These are phyloP conservation scores for Colletotrichum phormii DNA, from an alignment of 2,329 filamentous ascomycete species.

Conservation along the genomic window DNA sequence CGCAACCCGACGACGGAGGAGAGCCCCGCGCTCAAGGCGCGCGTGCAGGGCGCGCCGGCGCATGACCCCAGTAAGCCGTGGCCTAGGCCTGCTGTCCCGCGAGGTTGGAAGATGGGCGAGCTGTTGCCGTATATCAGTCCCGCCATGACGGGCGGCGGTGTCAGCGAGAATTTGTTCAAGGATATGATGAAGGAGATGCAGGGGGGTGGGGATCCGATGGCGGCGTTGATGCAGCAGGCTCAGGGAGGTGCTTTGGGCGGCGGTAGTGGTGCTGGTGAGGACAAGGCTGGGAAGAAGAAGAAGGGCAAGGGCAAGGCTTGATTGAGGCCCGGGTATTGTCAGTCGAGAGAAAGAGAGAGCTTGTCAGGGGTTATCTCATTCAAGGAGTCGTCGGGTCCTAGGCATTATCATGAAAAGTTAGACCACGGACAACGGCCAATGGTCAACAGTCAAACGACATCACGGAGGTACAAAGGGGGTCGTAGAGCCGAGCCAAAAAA, in stretches of 20 bases:
- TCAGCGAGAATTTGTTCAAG: constrained; percentile 93
- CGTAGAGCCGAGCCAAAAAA: neutral
- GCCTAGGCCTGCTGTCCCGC: constrained; percentile 79
- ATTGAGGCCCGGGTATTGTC: constrained; percentile 10
- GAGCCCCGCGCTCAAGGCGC: constrained; percentile 74
- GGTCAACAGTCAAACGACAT: neutral
- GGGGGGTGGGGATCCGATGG: constrained; percentile 59
- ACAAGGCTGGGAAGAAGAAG: constrained; percentile 62
- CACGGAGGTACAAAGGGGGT: neutral
- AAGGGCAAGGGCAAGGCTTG: constrained; percentile 58
- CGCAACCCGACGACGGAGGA: constrained; percentile 81
- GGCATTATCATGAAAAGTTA: neutral
- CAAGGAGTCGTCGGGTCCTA: neutral
- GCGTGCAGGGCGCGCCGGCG: constrained; percentile 79
- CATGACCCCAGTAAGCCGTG: constrained; percentile 74
- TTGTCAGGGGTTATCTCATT: neutral
- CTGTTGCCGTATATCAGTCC: constrained; percentile 89
- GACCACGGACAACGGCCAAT: neutral
- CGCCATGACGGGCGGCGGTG: constrained; percentile 90
- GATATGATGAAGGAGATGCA: constrained; percentile 97
- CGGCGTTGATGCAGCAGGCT: constrained; percentile 54
- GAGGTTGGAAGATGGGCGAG: constrained; percentile 90
- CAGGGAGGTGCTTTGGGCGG: constrained; percentile 41
- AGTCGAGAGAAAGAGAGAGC: neutral
- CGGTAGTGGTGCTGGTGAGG: constrained; percentile 45